Percentiles rank a stretch among this genome's conserved stretches.
phyloP scores from a whole-genome alignment of 1,284 basidiomycete genomes.

The Boletus mariae region DNA sequence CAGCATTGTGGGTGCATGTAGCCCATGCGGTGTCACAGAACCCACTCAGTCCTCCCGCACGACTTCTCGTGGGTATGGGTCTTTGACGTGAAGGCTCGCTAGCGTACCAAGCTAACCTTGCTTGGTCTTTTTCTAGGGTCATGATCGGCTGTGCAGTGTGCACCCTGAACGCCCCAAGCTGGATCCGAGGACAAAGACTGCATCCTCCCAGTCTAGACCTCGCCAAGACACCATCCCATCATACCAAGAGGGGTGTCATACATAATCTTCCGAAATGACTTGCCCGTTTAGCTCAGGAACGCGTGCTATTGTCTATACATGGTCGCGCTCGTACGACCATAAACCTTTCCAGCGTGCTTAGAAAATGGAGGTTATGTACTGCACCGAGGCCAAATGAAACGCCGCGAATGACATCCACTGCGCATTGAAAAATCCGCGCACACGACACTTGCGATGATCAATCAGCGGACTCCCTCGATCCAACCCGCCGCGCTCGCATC shows the following conservation, averaged over 20 bases:
- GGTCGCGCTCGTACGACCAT: neutral
- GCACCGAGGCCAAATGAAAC: neutral
- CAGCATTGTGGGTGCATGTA: neutral
- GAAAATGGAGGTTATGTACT: neutral
- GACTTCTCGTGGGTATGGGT: too few species aligned
- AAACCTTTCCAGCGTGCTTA: neutral
- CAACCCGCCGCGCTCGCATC: neutral
- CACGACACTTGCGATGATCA: slow-evolving; percentile 1
- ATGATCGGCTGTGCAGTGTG: neutral
- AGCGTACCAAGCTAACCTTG: too few species aligned
- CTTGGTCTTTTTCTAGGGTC: too few species aligned
- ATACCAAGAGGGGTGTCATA: too few species aligned
- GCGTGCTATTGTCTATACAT: neutral
- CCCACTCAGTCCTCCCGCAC: neutral
- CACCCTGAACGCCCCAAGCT: neutral
- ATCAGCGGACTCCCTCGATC: neutral
- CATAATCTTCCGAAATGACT: neutral
- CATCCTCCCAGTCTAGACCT: too few species aligned
- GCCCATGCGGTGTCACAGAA: neutral
- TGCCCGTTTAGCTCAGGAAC: too few species aligned
- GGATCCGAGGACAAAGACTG: neutral
- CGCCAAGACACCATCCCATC: too few species aligned
- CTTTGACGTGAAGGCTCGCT: too few species aligned
- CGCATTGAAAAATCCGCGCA: neutral
- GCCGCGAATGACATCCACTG: slow-evolving; percentile 1